Percentiles rank a stretch among this genome's conserved stretches.
Conservation (phyloP, 2,329 filamentous ascomycete genomes). For the Fusarium ambrosium region DNA sequence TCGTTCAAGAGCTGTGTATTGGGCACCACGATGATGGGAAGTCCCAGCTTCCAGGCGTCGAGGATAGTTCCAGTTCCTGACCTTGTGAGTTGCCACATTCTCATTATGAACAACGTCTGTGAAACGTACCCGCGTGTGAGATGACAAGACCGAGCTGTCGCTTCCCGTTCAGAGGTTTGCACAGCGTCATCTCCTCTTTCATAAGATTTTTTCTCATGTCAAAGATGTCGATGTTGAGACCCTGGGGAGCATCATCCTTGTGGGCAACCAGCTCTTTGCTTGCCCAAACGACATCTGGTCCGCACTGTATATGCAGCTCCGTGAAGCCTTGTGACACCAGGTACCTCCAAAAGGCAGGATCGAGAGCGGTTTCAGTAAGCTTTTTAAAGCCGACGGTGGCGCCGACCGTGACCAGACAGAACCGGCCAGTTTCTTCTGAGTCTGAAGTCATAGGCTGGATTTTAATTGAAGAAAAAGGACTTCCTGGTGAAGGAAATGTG, state of each 20-base stretch:
- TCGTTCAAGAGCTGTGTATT: conserved; percentile 88
- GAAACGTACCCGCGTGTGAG: conserved; percentile 83
- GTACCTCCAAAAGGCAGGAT: conserved; percentile 71
- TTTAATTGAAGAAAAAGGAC: not conserved
- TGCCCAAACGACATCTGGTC: conserved; percentile 69
- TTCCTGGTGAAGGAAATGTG: not conserved
- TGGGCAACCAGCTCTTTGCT: conserved; percentile 34
- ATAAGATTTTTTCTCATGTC: conserved; percentile 52
- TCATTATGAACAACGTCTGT: not conserved
- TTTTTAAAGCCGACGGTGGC: conserved; percentile 87
- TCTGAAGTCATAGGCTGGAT: conserved; percentile 4
- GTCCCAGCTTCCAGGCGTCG: conserved; percentile 79
- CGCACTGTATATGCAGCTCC: conserved; percentile 84
- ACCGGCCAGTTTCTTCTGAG: conserved; percentile 39
- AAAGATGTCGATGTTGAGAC: conserved; percentile 49
- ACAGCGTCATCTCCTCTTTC: conserved; percentile 66
- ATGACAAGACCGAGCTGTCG: conserved; percentile 79
- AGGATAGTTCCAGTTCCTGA: conserved; percentile 91
- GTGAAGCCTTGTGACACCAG: conserved; percentile 75
- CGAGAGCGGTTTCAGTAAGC: conserved; percentile 77
- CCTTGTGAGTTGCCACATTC: conserved; percentile 18
- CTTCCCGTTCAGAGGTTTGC: conserved; percentile 61
- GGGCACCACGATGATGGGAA: conserved; percentile 89
- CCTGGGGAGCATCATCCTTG: conserved; percentile 43
- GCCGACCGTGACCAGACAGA: conserved; percentile 90